phyloP scores from a whole-genome alignment of 1,284 basidiomycete genomes.

The Fomes fomentarius region DNA sequence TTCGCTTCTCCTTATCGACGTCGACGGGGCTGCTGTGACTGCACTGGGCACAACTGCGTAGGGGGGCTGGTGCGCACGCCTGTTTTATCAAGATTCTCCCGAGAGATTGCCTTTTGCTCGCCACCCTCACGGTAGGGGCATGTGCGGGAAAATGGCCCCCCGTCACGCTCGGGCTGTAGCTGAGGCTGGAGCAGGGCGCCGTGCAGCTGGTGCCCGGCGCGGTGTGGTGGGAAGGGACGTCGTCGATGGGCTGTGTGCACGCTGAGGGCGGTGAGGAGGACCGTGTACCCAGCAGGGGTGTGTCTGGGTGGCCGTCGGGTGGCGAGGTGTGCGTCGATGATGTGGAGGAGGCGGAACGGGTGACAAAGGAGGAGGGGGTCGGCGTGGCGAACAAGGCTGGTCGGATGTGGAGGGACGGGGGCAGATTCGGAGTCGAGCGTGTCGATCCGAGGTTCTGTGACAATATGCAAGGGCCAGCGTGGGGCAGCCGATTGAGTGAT shows the following conservation, averaged over 20 bases:
- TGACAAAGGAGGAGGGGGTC: constrained; percentile 12
- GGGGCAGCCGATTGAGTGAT: constrained; percentile 9
- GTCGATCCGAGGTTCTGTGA: constrained; percentile 27
- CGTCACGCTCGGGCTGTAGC: constrained; percentile 4
- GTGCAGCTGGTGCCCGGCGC: constrained; percentile 13
- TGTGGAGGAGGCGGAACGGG: background rate
- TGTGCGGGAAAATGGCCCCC: constrained; percentile 9
- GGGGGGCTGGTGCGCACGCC: constrained; percentile 10
- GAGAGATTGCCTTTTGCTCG: constrained; percentile 20
- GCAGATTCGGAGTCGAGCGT: constrained; percentile 21
- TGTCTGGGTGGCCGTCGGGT: background rate
- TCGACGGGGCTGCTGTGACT: no score
- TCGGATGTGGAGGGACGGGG: constrained; percentile 9
- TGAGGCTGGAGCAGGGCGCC: no score
- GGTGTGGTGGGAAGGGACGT: constrained; percentile 2
- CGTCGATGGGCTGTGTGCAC: background rate
- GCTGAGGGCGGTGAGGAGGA: background rate
- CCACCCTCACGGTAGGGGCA: constrained; percentile 15
- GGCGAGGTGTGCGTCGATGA: background rate
- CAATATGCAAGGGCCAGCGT: constrained; percentile 15
- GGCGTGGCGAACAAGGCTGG: constrained; percentile 17
- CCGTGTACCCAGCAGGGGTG: background rate
- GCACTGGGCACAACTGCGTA: no score
- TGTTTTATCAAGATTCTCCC: constrained; percentile 22
- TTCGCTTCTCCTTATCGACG: constrained; percentile 22